Evolutionary conservation across 164 flowering plant species (phyloP), one percentile per base, ranked within the genome.

Genomic region (Piper betle): DNA sequence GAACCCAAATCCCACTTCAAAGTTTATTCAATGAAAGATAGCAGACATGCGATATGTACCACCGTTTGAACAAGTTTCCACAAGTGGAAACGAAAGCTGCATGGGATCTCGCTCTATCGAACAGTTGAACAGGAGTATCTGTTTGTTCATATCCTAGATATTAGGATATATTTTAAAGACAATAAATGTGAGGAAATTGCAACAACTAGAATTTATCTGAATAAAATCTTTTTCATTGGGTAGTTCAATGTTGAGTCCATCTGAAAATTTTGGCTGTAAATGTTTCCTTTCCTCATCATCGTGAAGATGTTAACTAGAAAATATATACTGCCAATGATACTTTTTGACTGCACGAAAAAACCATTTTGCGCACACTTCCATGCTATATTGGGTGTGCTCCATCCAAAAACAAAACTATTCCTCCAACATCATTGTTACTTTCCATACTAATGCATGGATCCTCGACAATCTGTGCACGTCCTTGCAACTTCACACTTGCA

Each of bases 361-460:
- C 96, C 99, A 94, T 67, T 64, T 82, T 57, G 80, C 99, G 70
- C 97, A 94, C 50, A 79, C 74, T 54, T 86, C 97, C 96, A 94
- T 86, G 78, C 99, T 94, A 79, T 94, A 97, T 64, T 95, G 97
- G 66, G 93, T 94, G 97, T 53, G 99, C 99, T 52, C 99, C 99
- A 79, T 94, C 99, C 74, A 94, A 68, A 74, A 78, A 91, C 71
- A 86, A 94, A 37, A 87, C 84, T 39, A 91, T 77, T 66, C 84
- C 80, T 64, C 77, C 87, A 43, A 75, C 7, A 15, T 20, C 52
- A 52, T 57, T 11, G 40, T 60, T 37, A 7, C 62, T 67, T 65
- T 82, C 84, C 69, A 33, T 61, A 66, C 73, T 66, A 18, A 73
- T 57, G 53, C 43, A 62, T 52, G 55, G 77, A 71, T 94, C 95